Conservation (phyloP, 2,329 filamentous ascomycete genomes). For the Aureobasidium musti region DNA sequence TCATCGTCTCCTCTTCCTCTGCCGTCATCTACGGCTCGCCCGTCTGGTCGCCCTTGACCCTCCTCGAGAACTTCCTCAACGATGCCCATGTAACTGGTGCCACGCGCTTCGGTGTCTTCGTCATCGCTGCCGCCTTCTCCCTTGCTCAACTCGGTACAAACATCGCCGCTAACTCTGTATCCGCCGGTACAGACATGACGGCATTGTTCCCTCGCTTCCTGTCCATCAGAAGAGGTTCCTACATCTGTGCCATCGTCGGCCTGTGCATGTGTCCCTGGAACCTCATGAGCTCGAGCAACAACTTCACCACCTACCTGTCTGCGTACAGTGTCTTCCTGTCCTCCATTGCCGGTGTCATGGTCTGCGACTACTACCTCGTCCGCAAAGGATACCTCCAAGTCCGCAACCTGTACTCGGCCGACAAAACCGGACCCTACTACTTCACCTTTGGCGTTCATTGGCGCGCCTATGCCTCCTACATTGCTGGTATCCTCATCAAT, state of each 20-base stretch:
- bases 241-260: constrained; percentile 77
- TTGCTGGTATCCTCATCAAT: constrained; percentile 82
- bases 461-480: constrained; percentile 80
- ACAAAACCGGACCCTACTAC: constrained; percentile 68
- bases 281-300: constrained; percentile 71
- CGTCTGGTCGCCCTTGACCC: constrained; percentile 48
- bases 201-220: constrained; percentile 54
- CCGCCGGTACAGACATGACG: constrained; percentile 56
- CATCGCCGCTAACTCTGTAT: constrained; percentile 54
- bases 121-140: constrained; percentile 47
- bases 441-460: constrained; percentile 74
- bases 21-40: constrained; percentile 48
- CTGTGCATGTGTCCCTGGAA: constrained; percentile 87
- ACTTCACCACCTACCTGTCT: constrained; percentile 85
- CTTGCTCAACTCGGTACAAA: constrained; percentile 54
- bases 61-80: constrained; percentile 44
- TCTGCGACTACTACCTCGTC: constrained; percentile 84
- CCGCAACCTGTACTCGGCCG: constrained; percentile 75
- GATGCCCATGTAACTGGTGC: constrained; percentile 41
- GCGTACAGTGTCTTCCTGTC: constrained; percentile 92
- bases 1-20: constrained; percentile 54
- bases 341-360: constrained; percentile 88
- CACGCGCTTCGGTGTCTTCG: constrained; percentile 49
- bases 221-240: constrained; percentile 79
- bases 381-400: constrained; percentile 79